Evolutionary conservation across 106 monocot genomes (phyloP), one percentile per base, ranked within the genome.

Genomic region (Dendrobium huoshanense): DNA sequence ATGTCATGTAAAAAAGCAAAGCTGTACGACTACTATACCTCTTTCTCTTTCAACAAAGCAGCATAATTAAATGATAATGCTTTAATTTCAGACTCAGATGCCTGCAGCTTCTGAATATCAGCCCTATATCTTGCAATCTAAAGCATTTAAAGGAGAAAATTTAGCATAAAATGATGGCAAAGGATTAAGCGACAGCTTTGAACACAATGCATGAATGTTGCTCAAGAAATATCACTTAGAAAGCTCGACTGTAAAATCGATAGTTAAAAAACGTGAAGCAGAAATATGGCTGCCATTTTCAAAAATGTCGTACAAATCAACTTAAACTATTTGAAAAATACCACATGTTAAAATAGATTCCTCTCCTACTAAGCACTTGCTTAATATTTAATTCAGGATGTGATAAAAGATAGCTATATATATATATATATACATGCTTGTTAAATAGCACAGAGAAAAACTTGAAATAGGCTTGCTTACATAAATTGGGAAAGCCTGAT

Each of bases 1-100:
- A 70, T 37, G 18, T 4, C 37, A 70, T 37, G 31, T 2, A 70
- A 33, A 70, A 70, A 70, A 3, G 61, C 19, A 19, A 37, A 41
- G 45, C 2, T 73, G 16, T 75, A 43, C 17, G 6, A 80, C 56
- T 41, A 24, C 4, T 9, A 47, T 81, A 96, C 96, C 92, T 96
- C 96, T 86, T 96, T 96, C 85, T 96, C 91, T 82, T 94, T 96
- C 80, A 96, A 86, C 33, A 94, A 87, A 77, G 96, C 86, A 70
- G 90, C 94, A 85, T 96, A 96, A 78, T 89, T 94, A 77, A 90
- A 84, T 47, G 94, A 91, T n/a, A 96, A 72, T 58, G 91, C 90
- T 84, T 94, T 96, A 49, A 94, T 86, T 85, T 96, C 94, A 61
- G 92, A 87, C 79, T 94, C 96, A 51, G 96, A 96, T 83, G 88